Base-by-base conservation (phyloP, 805 yeast species). In the Zygosaccharomyces bailii region DNA sequence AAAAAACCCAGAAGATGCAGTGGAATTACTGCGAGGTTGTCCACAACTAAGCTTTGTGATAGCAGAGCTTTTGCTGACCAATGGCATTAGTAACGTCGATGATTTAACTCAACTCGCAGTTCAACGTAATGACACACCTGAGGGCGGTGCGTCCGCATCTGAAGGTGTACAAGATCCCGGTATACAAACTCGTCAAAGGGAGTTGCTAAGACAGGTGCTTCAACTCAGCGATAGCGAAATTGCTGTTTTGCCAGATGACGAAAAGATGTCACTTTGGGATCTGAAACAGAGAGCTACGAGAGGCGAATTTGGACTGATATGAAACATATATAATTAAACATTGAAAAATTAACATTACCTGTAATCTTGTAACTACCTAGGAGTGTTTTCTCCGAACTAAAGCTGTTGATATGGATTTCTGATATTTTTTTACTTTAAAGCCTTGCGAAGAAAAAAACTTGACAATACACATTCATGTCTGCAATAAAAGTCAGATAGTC, bases 41-140 rank as follows among this genome's bases (percentile, higher is more conserved):
- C 97, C 97, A 0, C 97, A 91, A 61, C 69, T 91, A 36, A 69
- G 86, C 1, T 88, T 81, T 61, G 93, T 96, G 0, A 69, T 87
- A 21, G 91, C 89, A 2, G 96, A 90, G 57, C 71, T 82, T 1
- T 65, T 87, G 49, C 59, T 82, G 50, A 66, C 64, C 11, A 60
- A 60, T 40, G 63, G 66, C 11, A 51, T 65, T 19, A 54, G 65
- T 18, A 54, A 57, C 25, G 63, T 63, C 5, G 69, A 65, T 31
- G 68, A 64, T 34, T 36, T 65, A 46, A 60, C 65, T 24, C 63
- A 64, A 27, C 46, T 62, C 16, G 65, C 67, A 63, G 48, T 61
- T 65, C 27, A 66, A 61, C 46, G 44, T 20, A 46, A 35, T 25
- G 48, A 43, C 4, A 66, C 58, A 20, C 40, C 40, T 7, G 40